Conservation (phyloP, 2,329 filamentous ascomycete genomes). For the Penicillium sclerotiorum region DNA sequence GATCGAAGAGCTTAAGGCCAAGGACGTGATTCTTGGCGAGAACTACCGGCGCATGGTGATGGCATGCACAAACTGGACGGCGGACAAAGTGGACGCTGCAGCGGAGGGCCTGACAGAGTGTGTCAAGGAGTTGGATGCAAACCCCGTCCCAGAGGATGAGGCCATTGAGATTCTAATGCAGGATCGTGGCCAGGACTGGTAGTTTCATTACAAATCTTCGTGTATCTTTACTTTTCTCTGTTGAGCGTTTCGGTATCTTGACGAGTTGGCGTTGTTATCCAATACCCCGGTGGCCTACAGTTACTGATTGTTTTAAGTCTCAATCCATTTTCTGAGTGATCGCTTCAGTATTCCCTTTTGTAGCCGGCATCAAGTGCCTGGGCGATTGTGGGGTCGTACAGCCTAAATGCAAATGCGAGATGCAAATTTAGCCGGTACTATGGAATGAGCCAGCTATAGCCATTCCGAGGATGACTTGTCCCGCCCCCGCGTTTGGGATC, state of each 20-base stretch:
- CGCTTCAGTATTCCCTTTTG: no score
- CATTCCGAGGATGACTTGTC: background rate
- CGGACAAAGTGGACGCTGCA: constrained; percentile 76
- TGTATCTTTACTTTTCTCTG: constrained; percentile 10
- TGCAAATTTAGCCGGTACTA: constrained; percentile 15
- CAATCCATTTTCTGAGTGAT: no score
- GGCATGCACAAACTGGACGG: constrained; percentile 78
- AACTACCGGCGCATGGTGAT: constrained; percentile 88
- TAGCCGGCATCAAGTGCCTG: no score
- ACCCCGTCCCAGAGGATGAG: constrained; percentile 47
- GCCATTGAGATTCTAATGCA: constrained; percentile 50
- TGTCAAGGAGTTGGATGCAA: constrained; percentile 75
- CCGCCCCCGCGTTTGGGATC: background rate
- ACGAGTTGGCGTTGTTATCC: constrained; percentile 25
- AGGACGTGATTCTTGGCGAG: constrained; percentile 79
- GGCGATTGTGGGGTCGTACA: background rate
- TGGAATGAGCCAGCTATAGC: background rate
- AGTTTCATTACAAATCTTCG: constrained; percentile 12
- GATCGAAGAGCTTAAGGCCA: constrained; percentile 71
- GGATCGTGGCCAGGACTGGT: constrained; percentile 50
- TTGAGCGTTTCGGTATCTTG: constrained; percentile 22
- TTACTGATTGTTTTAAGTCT: no score
- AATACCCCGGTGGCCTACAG: constrained; percentile 29
- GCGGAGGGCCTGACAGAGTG: constrained; percentile 80
- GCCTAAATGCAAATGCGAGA: constrained; percentile 12